A percentile compares a stretch with the other conserved stretches of the same genome.
phyloP scores from a whole-genome alignment of 2,329 filamentous ascomycete species.

The Xylaria sp. region DNA sequence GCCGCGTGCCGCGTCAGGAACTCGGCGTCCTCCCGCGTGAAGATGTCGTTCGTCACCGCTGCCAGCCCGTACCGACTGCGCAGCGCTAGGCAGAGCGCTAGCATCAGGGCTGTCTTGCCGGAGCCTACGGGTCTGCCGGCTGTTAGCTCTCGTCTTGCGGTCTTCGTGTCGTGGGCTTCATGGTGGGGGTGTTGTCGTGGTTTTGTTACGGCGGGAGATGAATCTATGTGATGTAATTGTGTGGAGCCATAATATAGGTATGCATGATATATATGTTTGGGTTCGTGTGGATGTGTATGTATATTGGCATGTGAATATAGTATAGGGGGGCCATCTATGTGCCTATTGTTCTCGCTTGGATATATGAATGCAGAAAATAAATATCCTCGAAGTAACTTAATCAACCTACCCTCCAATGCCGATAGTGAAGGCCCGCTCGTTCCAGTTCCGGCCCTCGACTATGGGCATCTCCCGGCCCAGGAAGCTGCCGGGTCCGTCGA shows the following conservation, averaged over 20 bases:
- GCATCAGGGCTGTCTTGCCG: constrained; percentile 97
- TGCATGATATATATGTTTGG: neutral
- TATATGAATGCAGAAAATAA: neutral
- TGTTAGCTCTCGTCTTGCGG: constrained; percentile 30
- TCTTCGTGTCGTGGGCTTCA: neutral
- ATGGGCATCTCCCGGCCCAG: constrained; percentile 93
- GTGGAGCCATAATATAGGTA: neutral
- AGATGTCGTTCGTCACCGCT: constrained; percentile 98
- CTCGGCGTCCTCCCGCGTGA: constrained; percentile 97
- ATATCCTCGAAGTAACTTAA: neutral
- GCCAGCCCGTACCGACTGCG: constrained; percentile 86
- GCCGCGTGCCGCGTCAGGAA: constrained; percentile 91
- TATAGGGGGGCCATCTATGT: too few species aligned
- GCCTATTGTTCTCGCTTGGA: too few species aligned
- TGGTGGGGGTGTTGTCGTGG: neutral
- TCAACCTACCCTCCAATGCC: constrained; percentile 90
- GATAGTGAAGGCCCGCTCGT: constrained; percentile 89
- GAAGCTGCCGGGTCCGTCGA: constrained; percentile 92
- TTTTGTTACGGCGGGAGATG: neutral
- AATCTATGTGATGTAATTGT: neutral
- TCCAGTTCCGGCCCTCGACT: constrained; percentile 86
- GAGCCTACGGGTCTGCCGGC: constrained; percentile 81
- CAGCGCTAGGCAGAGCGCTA: constrained; percentile 86
- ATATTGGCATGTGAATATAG: neutral
- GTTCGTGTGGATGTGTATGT: neutral